Conservation (phyloP, 495 filamentous ascomycete genomes). For the Penicillium coffeae region DNA sequence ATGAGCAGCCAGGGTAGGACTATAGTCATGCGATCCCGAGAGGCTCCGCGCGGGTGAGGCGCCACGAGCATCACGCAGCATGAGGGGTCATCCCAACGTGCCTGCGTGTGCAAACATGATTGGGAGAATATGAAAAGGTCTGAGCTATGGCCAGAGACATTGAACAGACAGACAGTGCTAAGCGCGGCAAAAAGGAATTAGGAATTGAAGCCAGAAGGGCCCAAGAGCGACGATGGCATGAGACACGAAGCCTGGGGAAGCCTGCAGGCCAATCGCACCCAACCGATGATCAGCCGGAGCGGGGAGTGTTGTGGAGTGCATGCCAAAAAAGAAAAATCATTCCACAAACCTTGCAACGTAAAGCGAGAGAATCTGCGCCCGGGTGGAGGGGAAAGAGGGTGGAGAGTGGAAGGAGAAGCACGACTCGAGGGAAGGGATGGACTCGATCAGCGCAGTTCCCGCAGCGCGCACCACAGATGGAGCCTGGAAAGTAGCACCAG, state of each 20-base stretch:
- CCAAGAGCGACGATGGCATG: slow-evolving; percentile 5
- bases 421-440: too few relatives aligned
- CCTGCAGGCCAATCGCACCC: slow-evolving; percentile 16
- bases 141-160: too few relatives aligned
- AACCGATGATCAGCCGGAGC: slow-evolving; percentile 16
- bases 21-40: slow-evolving; percentile 20
- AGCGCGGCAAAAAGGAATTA: slow-evolving; percentile 23
- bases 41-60: slow-evolving; percentile 19
- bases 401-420: neutral
- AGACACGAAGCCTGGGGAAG: slow-evolving; percentile 11
- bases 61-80: slow-evolving; percentile 11
- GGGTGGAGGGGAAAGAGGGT: neutral
- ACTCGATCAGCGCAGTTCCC: too few relatives aligned
- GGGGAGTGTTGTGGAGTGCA: slow-evolving; percentile 12
- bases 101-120: slow-evolving; percentile 7
- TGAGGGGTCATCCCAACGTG: slow-evolving; percentile 12
- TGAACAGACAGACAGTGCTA: slow-evolving; percentile 13
- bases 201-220: slow-evolving; percentile 12
- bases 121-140: slow-evolving; percentile 11
- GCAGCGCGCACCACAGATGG: too few relatives aligned
- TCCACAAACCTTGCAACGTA: slow-evolving; percentile 17
- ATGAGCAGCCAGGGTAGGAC: slow-evolving; percentile 8
- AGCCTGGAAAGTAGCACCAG: too few relatives aligned
- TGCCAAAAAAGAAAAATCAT: slow-evolving; percentile 1
- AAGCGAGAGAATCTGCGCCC: neutral